Conservation (phyloP, 768 basidiomycete species). For the Psilocybe azurescens region DNA sequence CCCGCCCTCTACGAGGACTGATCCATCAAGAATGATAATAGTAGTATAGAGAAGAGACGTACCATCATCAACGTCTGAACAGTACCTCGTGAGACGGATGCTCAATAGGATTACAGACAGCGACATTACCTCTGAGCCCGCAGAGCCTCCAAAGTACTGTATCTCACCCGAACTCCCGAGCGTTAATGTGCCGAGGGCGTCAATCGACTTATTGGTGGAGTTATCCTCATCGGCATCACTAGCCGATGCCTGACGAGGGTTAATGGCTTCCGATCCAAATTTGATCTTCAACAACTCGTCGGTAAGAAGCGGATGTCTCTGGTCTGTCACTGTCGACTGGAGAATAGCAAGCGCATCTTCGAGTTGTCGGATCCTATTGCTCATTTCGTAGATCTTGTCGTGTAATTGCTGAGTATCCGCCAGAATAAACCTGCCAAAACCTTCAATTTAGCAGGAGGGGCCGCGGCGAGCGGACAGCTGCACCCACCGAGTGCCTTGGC, state of each 20-base stretch:
- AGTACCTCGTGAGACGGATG: neutral
- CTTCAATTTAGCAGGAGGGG: neutral
- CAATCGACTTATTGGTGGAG: slow-evolving; percentile 44
- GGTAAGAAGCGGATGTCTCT: slow-evolving; percentile 62
- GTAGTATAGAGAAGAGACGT: neutral
- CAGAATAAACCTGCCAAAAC: slow-evolving; percentile 56
- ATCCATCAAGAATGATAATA: neutral
- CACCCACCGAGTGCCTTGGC: slow-evolving; percentile 52
- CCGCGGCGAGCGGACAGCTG: neutral
- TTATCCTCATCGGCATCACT: slow-evolving; percentile 35
- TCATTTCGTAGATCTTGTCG: slow-evolving; percentile 69
- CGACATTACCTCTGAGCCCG: slow-evolving; percentile 59
- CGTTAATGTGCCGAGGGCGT: slow-evolving; percentile 68
- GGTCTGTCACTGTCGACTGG: slow-evolving; percentile 59
- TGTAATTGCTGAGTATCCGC: slow-evolving; percentile 72
- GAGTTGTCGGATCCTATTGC: slow-evolving; percentile 68
- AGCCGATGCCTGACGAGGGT: slow-evolving; percentile 24
- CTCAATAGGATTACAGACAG: neutral
- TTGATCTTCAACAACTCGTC: slow-evolving; percentile 62
- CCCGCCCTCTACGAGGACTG: slow-evolving; percentile 29
- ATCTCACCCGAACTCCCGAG: slow-evolving; percentile 63
- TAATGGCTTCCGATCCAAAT: slow-evolving; percentile 57
- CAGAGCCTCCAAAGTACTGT: slow-evolving; percentile 69
- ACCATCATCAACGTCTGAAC: slow-evolving; percentile 48
- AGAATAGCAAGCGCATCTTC: slow-evolving; percentile 71